A percentile compares a stretch with the other conserved stretches of the same genome.
Conservation (phyloP, 192 early-diverging fungal species). For the Coemansia guatemalensis region DNA sequence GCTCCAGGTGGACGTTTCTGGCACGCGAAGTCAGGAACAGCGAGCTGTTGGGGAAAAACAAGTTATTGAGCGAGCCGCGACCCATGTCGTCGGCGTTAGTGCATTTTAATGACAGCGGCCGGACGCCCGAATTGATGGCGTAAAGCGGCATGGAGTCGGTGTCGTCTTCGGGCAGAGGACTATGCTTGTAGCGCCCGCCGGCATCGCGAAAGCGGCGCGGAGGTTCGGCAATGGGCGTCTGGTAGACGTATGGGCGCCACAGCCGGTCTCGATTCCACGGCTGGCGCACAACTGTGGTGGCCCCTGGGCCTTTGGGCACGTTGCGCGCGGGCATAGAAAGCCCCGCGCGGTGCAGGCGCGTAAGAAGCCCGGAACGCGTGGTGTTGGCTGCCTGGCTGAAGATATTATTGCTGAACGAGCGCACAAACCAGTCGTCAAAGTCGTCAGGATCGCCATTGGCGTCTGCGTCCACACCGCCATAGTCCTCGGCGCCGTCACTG, state of each 20-base stretch:
- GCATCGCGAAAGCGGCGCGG: constrained; percentile 5
- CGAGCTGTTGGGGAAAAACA: constrained; percentile 19
- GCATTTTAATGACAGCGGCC: constrained; percentile 14
- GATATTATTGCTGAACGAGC: constrained; percentile 10
- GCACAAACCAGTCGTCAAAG: constrained; percentile 21
- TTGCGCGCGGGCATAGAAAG: background rate
- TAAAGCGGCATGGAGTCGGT: constrained; percentile 18
- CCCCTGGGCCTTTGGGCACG: background rate
- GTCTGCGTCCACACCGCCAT: constrained; percentile 3
- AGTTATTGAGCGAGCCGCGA: constrained; percentile 24
- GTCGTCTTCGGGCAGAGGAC: constrained; percentile 6
- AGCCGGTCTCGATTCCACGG: constrained; percentile 23
- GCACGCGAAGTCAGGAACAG: constrained; percentile 21
- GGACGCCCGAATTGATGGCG: constrained; percentile 21
- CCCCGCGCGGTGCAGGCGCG: constrained; percentile 2
- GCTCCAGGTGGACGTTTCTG: constrained; percentile 44
- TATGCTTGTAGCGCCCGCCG: background rate
- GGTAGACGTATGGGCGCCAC: constrained; percentile 45
- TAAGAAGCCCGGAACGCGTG: background rate
- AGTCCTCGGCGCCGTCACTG: background rate
- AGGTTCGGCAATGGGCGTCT: constrained; percentile 21
- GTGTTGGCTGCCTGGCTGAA: constrained; percentile 1
- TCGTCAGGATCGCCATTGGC: background rate
- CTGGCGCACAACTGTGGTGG: constrained; percentile 36
- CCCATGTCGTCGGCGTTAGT: constrained; percentile 40